Conservation (phyloP, 345 rosid species). For the Salix caprea region DNA sequence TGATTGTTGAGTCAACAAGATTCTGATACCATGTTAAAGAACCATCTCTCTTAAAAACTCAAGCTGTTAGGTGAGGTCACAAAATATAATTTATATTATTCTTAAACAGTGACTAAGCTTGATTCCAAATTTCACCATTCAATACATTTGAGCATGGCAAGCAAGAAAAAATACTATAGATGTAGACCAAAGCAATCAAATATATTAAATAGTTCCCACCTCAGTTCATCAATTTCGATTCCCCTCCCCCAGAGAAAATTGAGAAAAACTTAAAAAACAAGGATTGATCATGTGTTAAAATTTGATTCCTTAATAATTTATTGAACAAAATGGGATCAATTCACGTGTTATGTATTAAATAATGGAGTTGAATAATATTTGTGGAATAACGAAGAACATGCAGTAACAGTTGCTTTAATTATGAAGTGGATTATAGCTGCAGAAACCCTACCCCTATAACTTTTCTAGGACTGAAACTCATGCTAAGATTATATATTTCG, state of each 20-base stretch:
- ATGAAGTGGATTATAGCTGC: not conserved
- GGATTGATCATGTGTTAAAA: not conserved
- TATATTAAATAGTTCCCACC: not conserved
- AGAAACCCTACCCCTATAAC: not conserved
- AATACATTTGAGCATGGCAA: not conserved
- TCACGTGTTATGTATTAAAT: slow-evolving; percentile 1
- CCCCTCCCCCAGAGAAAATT: not conserved
- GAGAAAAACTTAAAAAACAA: not conserved
- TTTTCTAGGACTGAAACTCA: not conserved
- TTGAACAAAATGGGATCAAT: not conserved
- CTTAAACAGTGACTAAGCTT: not conserved
- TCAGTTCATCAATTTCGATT: not conserved
- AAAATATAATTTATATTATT: no score
- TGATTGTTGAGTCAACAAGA: no score
- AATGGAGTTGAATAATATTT: not conserved
- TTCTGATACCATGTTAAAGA: no score
- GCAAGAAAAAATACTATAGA: not conserved
- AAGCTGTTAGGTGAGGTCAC: no score
- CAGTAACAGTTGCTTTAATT: not conserved
- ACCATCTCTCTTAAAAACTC: no score
- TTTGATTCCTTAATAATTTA: not conserved
- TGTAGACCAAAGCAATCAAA: not conserved
- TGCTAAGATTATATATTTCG: not conserved
- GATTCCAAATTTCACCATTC: not conserved
- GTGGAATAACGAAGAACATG: not conserved